These are phyloP conservation scores for Rehmannia glutinosa DNA, from an alignment of 257 asterid species.

Conservation along the genomic window DNA sequence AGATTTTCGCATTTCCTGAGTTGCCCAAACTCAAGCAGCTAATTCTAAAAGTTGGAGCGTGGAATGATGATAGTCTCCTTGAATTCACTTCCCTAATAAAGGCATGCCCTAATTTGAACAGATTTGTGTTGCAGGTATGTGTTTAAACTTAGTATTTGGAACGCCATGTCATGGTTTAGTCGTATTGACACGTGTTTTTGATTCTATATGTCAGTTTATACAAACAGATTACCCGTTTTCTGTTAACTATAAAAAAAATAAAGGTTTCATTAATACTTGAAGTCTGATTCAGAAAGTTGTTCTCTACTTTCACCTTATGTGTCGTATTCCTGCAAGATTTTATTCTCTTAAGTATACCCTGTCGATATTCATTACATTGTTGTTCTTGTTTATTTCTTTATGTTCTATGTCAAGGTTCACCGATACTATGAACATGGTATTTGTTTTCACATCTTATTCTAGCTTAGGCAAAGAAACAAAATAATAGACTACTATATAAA, in stretches of 20 bases:
- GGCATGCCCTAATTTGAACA: constrained; percentile 42
- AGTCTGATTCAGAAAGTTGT: neutral
- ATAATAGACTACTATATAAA: no score
- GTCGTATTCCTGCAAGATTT: neutral
- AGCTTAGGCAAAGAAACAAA: no score
- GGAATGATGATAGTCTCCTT: constrained; percentile 49
- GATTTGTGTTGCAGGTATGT: constrained; percentile 47
- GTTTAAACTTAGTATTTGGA: constrained; percentile 7
- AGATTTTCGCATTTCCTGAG: constrained; percentile 32
- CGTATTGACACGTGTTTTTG: no score
- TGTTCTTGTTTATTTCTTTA: no score
- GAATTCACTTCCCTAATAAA: constrained; percentile 37
- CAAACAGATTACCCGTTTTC: no score
- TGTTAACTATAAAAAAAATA: no score
- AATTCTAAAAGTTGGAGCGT: constrained; percentile 38
- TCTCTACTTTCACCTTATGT: neutral
- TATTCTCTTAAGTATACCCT: neutral
- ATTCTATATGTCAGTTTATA: no score
- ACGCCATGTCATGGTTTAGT: no score
- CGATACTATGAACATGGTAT: constrained; percentile 1
- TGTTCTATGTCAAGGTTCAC: no score
- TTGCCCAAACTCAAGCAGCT: constrained; percentile 53
- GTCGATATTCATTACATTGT: neutral
- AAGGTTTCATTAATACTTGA: neutral
- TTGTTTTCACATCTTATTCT: neutral